Conservation (phyloP, 1,284 basidiomycete genomes). For the Leucoagaricus sp. region DNA sequence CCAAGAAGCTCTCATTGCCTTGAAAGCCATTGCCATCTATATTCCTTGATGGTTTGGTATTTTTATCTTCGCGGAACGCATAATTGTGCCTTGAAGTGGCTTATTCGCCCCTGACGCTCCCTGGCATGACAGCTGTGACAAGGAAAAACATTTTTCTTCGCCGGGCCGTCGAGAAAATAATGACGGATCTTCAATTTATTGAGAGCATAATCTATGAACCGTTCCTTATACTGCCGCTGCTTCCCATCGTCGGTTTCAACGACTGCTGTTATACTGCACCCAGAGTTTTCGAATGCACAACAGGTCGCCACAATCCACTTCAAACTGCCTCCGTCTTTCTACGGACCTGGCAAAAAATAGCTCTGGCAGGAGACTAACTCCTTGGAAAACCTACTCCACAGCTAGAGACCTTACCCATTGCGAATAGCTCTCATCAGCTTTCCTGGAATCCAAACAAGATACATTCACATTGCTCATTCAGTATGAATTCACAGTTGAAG, state of each 20-base stretch:
- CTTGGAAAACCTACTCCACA: neutral
- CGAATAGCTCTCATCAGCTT: too few relatives aligned
- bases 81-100: slow-evolving; percentile 4
- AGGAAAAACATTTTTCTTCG: neutral
- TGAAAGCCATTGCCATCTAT: neutral
- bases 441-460: too few relatives aligned
- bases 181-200: neutral
- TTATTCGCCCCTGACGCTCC: neutral
- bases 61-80: slow-evolving; percentile 2
- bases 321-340: too few relatives aligned
- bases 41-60: neutral
- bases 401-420: neutral
- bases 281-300: too few relatives aligned
- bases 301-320: too few relatives aligned
- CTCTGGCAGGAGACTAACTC: too few relatives aligned
- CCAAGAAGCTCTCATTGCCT: neutral
- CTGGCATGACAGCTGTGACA: neutral
- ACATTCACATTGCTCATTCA: too few relatives aligned
- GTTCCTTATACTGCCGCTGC: neutral
- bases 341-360: too few relatives aligned
- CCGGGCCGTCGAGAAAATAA: slow-evolving; percentile 6
- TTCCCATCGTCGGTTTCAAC: neutral
- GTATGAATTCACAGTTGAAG: too few relatives aligned
- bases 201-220: neutral
- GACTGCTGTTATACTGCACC: too few relatives aligned